These are phyloP conservation scores for Multifurca ochricompacta DNA, from an alignment of 768 basidiomycete genomes.

Conservation along the genomic window DNA sequence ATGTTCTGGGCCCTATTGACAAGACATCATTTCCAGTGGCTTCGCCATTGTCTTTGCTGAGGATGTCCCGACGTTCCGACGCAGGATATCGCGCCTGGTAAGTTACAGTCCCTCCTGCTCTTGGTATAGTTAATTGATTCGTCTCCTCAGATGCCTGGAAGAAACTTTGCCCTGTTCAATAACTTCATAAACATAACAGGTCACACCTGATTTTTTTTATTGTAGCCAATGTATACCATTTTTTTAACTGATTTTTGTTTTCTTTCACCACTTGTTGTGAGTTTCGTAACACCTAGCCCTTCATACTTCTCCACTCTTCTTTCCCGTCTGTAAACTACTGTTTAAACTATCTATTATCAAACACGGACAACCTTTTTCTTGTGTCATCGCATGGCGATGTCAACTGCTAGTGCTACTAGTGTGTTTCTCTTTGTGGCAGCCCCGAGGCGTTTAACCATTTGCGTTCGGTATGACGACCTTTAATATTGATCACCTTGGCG, in stretches of 20 bases:
- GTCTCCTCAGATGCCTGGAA: neutral
- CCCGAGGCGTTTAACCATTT: too few species aligned
- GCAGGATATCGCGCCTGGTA: neutral
- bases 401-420: too few species aligned
- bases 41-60: neutral
- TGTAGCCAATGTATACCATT: neutral
- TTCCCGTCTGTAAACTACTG: neutral
- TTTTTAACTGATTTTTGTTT: too few species aligned
- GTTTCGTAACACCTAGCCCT: neutral
- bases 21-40: neutral
- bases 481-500: too few species aligned
- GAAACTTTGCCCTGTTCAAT: neutral
- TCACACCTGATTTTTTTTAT: conserved; percentile 11
- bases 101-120: neutral
- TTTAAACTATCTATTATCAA: neutral
- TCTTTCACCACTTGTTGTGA: too few species aligned
- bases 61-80: neutral
- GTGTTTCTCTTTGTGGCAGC: too few species aligned
- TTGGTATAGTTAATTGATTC: neutral
- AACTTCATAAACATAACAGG: neutral
- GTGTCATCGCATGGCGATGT: neutral
- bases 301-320: neutral
- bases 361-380: conserved; percentile 23
- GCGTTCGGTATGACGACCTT: too few species aligned
- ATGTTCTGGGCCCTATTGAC: conserved; percentile 6